Base-by-base conservation (phyloP, 1,139 yeast species). In the Tardiomyces depauwii region DNA sequence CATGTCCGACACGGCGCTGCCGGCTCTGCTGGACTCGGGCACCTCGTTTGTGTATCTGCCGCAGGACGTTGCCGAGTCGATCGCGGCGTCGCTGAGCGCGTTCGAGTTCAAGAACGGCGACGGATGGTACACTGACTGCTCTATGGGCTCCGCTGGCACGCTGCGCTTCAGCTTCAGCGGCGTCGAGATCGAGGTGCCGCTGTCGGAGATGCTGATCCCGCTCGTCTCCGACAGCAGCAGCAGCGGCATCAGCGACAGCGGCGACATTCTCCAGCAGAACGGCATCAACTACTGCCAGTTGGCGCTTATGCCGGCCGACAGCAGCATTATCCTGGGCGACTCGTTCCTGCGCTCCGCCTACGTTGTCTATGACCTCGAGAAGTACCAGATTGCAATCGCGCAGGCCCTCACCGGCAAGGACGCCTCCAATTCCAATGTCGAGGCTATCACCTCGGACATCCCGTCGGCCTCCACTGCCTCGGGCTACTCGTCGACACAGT, bases 311-410 rank as follows among this genome's bases (percentile, higher is more conserved):
- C 58, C 56, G 6, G 57, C 58, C 30, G 41, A n/a, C 13, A 13
- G 6, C 23, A 21, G 21, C 32, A 53, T 59, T 43, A 71, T 75
- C 14, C 63, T 87, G 13, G 96, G 96, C 30, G 95, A 86, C 62
- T 76, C 82, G 21, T 80, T 88, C 63, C 65, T 88, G 55, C 73
- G 87, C 47, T 72, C 77, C 44, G 88, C 85, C 5, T 88, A 88
- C 60, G 76, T 80, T 43, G 95, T 87, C 30, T 86, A 77, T 56
- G 93, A 88, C 62, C 66, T 86, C 52, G 88, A 82, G 30, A 76
- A 74, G 51, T 64, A 68, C 46, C 77, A 79, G 57, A 69, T 87
- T 27, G 79, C 82, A 0, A 49, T 88, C 45, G 96, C 93, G 1
- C 85, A 76, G 54, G 82, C 80, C 1, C 7, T 21, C 25, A 21